phyloP scores from a whole-genome alignment of 495 filamentous ascomycete species.

The Annulohypoxylon nitens region DNA sequence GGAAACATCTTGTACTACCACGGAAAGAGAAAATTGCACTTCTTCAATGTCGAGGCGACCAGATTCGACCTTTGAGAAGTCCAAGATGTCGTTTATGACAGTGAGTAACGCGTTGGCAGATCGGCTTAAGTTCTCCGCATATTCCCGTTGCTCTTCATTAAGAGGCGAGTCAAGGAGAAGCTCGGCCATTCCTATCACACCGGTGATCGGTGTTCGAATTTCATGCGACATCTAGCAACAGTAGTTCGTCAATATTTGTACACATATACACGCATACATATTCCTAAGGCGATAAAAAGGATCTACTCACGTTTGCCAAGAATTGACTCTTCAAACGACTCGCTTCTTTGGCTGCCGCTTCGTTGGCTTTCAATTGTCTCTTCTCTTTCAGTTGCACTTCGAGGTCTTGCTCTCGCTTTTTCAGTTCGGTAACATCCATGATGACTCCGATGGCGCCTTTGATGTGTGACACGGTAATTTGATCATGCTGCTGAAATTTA shows the following conservation, averaged over 20 bases:
- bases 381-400: conserved; percentile 72
- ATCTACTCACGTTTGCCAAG: conserved; percentile 66
- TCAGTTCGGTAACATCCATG: conserved; percentile 77
- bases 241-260: conserved; percentile 7
- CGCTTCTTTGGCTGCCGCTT: conserved; percentile 76
- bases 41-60: conserved; percentile 80
- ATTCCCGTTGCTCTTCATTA: conserved; percentile 76
- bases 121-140: conserved; percentile 80
- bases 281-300: background rate
- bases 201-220: conserved; percentile 77
- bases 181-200: conserved; percentile 81
- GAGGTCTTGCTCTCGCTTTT: conserved; percentile 68
- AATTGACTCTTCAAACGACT: conserved; percentile 77
- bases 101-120: conserved; percentile 86
- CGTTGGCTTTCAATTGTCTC: conserved; percentile 70
- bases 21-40: conserved; percentile 80
- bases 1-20: conserved; percentile 77
- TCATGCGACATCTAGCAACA: conserved; percentile 82
- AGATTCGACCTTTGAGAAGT: conserved; percentile 89
- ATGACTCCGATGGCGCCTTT: conserved; percentile 76
- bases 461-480: conserved; percentile 61
- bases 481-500: conserved; percentile 61
- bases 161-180: conserved; percentile 76
- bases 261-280: background rate
- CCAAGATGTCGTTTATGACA: conserved; percentile 91